These are phyloP conservation scores for Trypanosoma brucei DNA, from an alignment of 208 protist species.

Conservation along the genomic window DNA sequence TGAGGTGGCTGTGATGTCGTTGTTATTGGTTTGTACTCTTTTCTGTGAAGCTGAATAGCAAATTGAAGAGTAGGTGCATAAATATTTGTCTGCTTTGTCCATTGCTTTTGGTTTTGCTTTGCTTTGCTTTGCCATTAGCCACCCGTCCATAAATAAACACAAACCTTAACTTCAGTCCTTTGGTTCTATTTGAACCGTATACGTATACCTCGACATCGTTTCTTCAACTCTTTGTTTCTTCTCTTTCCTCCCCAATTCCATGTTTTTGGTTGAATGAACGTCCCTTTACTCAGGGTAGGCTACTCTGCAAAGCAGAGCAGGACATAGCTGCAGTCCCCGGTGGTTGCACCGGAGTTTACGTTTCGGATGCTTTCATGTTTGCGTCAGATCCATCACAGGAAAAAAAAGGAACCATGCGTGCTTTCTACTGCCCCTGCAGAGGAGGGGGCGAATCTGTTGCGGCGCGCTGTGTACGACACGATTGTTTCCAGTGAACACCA, in stretches of 20 bases:
- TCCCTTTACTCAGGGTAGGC: too few relatives aligned
- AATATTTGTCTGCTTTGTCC: not conserved
- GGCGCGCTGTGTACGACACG: constrained; percentile 10
- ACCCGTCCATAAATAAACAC: too few relatives aligned
- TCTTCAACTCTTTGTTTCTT: too few relatives aligned
- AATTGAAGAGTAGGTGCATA: not conserved
- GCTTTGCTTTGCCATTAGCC: too few relatives aligned
- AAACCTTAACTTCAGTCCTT: too few relatives aligned
- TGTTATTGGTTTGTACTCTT: constrained; percentile 12
- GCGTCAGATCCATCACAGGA: constrained; percentile 22
- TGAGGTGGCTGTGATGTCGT: constrained; percentile 12
- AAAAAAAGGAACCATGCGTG: not conserved
- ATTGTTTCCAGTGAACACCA: constrained; percentile 11
- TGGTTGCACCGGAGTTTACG: not conserved
- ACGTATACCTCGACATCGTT: too few relatives aligned
- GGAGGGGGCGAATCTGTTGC: not conserved
- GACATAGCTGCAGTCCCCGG: too few relatives aligned
- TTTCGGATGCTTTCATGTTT: constrained; percentile 31
- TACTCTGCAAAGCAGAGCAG: too few relatives aligned
- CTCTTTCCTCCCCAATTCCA: too few relatives aligned
- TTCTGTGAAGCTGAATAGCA: not conserved
- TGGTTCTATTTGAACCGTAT: too few relatives aligned
- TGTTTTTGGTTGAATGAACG: too few relatives aligned
- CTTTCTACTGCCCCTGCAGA: not conserved
- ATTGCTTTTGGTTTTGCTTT: too few relatives aligned